A percentile compares a stretch with the other conserved stretches of the same genome.
These are phyloP conservation scores for Glebionis coronaria DNA, from an alignment of 129 eudicot genomes.

Conservation along the genomic window DNA sequence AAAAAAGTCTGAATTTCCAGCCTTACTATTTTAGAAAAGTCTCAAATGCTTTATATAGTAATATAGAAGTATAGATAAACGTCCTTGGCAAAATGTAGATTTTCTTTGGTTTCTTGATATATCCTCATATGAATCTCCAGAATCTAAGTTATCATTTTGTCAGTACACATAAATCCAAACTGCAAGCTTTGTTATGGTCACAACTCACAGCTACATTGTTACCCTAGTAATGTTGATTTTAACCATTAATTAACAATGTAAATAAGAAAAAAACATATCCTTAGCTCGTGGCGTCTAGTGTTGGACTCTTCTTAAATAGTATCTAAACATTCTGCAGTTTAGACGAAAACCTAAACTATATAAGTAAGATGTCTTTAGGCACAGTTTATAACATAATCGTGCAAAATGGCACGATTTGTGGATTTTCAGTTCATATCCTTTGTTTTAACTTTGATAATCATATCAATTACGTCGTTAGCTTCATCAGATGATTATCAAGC, in stretches of 20 bases:
- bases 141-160: constrained; percentile 25
- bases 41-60: too few relatives aligned
- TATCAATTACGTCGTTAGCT: constrained; percentile 18
- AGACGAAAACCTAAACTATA: not conserved
- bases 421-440: constrained; percentile 23
- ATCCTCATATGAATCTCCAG: constrained; percentile 26
- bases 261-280: constrained; percentile 6
- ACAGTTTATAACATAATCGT: constrained; percentile 20
- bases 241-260: too few relatives aligned
- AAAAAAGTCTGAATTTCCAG: too few relatives aligned
- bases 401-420: constrained; percentile 15
- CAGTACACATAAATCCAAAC: constrained; percentile 27
- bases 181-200: constrained; percentile 26
- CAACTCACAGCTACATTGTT: constrained; percentile 20
- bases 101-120: constrained; percentile 15
- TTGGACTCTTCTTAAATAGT: not conserved
- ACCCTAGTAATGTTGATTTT: not conserved
- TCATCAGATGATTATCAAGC: constrained; percentile 25
- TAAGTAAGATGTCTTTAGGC: constrained; percentile 10
- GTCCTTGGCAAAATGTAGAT: too few relatives aligned
- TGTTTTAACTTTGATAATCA: constrained; percentile 11
- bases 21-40: too few relatives aligned
- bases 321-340: constrained; percentile 25
- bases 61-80: too few relatives aligned
- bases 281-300: not conserved